Base-by-base conservation (phyloP, 1,284 basidiomycete species). In the Taiwanofungus camphoratus region DNA sequence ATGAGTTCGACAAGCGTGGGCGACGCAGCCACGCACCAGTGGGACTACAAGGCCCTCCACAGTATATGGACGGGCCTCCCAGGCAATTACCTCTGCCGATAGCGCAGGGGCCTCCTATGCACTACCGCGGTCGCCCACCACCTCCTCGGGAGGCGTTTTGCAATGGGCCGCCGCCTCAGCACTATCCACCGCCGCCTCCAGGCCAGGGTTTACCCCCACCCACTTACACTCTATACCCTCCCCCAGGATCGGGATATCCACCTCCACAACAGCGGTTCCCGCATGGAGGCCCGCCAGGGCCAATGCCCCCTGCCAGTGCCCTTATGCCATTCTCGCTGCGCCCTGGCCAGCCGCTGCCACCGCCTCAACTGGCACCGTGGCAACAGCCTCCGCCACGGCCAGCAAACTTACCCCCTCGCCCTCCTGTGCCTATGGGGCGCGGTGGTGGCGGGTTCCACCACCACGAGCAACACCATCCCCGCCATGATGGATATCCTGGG, bases 1-100 rank as follows among this genome's bases (percentile, higher is more conserved):
- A 92, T 56, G 88, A 92, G 59, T 85, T 87, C 41, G 87, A 91
- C 63, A 87, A 81, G 55, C 80, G 87, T 19, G 81, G 82, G 13
- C 78, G 82, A 31, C 75, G 80, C 20, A 56, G 64, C 32, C 62
- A 63, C 39, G 54, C 56, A 9, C 60, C 56, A 13, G 49, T 50
- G 18, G 54, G 48, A 4, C 58, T 60, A 12, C 50, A 54, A 13
- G 41, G 45, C 13, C n/a, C n/a, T n/a, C 53, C 48, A 23, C 52
- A 45, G 12, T 57, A 47, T 5, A 41, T 41, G 16, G 55, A 59
- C 21, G 50, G 49, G 13, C 49, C 51, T 9, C 47, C 52, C 15
- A 46, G 55, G 26, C 56, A 46, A 2, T 43, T 52, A 13, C 49
- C 57, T 19, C 47, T 48, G 33, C 54, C 57, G 16, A 49, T 41